phyloP scores from a whole-genome alignment of 2,329 filamentous ascomycete genomes.

The Venturia effusa region DNA sequence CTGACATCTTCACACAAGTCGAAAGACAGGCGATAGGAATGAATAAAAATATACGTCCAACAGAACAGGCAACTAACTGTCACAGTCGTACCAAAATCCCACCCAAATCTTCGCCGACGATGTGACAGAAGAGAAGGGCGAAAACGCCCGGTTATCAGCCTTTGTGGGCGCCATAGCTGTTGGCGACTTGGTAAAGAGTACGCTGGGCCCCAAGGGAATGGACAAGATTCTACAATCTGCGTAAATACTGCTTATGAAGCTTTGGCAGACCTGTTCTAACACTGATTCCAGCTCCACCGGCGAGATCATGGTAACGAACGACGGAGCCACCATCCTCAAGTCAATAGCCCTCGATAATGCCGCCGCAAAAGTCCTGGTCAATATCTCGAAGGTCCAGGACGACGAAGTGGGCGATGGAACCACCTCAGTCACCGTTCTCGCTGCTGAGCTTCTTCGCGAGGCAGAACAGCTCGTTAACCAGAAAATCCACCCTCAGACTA shows the following conservation, averaged over 20 bases:
- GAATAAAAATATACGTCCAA: neutral
- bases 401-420: conserved; percentile 98
- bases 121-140: conserved; percentile 94
- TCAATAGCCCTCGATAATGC: conserved; percentile 97
- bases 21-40: too few relatives aligned
- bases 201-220: conserved; percentile 95
- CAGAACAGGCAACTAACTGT: neutral
- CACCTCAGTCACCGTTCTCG: conserved; percentile 92
- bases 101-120: conserved; percentile 98
- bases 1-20: too few relatives aligned
- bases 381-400: conserved; percentile 98
- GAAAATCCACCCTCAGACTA: conserved; percentile 98
- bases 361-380: conserved; percentile 94
- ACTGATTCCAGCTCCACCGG: conserved; percentile 62
- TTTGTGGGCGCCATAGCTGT: conserved; percentile 98
- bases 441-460: conserved; percentile 88
- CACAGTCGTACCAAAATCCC: conserved; percentile 50
- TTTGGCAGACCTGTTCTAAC: conserved; percentile 15
- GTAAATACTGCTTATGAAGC: conserved; percentile 41
- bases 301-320: conserved; percentile 97
- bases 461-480: conserved; percentile 95
- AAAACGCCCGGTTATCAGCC: conserved; percentile 96
- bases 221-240: conserved; percentile 96
- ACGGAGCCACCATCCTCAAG: conserved; percentile 96
- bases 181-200: conserved; percentile 94